These are phyloP conservation scores for Boletus eberwhitei DNA, from an alignment of 768 basidiomycete species.

Conservation along the genomic window DNA sequence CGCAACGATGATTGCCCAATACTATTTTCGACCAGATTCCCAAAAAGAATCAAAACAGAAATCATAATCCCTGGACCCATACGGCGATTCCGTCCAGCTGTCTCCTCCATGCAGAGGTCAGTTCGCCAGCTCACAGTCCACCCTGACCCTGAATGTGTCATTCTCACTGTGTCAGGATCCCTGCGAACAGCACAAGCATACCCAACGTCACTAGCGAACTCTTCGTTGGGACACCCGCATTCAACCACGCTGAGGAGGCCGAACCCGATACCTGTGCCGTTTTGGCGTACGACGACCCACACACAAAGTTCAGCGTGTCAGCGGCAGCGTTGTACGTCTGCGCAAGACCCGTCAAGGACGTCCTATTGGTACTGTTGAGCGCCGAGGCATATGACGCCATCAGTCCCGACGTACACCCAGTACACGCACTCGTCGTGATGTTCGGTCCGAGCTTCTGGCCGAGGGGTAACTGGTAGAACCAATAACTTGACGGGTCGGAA, in stretches of 20 bases:
- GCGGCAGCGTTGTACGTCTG: slow-evolving; percentile 50
- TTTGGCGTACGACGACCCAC: slow-evolving; percentile 49
- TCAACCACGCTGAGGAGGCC: slow-evolving; percentile 9
- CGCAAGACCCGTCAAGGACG: slow-evolving; percentile 36
- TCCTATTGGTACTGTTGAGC: slow-evolving; percentile 35
- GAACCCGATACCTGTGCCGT: slow-evolving; percentile 9
- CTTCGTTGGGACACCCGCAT: slow-evolving; percentile 1
- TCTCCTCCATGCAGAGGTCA: not conserved
- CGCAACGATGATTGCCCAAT: not conserved
- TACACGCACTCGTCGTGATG: slow-evolving; percentile 53
- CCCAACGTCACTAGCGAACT: slow-evolving; percentile 6
- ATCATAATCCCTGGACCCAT: not conserved
- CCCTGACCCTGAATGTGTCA: not conserved
- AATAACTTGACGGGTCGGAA: slow-evolving; percentile 62
- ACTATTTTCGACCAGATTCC: not conserved
- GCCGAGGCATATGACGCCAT: slow-evolving; percentile 53
- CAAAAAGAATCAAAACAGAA: not conserved
- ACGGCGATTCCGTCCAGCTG: not conserved
- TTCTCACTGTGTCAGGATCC: not conserved
- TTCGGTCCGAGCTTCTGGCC: slow-evolving; percentile 49
- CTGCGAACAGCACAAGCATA: slow-evolving; percentile 14
- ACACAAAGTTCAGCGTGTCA: slow-evolving; percentile 42
- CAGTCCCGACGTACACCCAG: slow-evolving; percentile 56
- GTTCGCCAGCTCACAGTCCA: not conserved
- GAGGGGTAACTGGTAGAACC: slow-evolving; percentile 67